phyloP scores from a whole-genome alignment of 257 asterid species.

The Dorcoceras hygrometricum region DNA sequence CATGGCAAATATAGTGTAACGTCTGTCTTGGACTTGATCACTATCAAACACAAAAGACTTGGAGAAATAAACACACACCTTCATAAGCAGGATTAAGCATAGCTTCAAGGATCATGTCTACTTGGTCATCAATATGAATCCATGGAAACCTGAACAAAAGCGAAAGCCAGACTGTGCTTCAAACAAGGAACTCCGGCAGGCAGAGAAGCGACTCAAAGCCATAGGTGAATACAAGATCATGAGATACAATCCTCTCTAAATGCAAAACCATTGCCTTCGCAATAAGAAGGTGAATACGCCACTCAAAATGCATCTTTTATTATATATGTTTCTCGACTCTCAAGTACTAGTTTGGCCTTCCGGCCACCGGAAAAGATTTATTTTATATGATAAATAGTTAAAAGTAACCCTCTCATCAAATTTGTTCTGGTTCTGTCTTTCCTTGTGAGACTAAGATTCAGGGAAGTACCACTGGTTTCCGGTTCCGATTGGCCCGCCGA shows the following conservation, averaged over 20 bases:
- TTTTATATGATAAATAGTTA: neutral
- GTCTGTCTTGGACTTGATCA: too few species aligned
- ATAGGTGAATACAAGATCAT: neutral
- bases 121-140: conserved; percentile 91
- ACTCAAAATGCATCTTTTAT: neutral
- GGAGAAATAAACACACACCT: conserved; percentile 41
- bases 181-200: neutral
- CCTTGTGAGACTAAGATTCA: neutral
- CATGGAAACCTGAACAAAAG: conserved; percentile 74
- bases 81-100: conserved; percentile 66
- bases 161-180: neutral
- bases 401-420: neutral
- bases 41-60: neutral
- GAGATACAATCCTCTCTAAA: neutral
- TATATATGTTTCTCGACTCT: neutral
- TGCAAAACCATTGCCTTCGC: neutral
- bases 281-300: neutral
- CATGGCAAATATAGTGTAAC: neutral
- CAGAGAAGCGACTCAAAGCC: neutral
- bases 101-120: conserved; percentile 73
- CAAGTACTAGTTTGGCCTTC: neutral
- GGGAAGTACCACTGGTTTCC: conserved; percentile 79
- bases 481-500: conserved; percentile 95
- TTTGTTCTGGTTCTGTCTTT: neutral
- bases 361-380: neutral